Conservation (phyloP, 495 filamentous ascomycete genomes). For the Podospora tetraspora region DNA sequence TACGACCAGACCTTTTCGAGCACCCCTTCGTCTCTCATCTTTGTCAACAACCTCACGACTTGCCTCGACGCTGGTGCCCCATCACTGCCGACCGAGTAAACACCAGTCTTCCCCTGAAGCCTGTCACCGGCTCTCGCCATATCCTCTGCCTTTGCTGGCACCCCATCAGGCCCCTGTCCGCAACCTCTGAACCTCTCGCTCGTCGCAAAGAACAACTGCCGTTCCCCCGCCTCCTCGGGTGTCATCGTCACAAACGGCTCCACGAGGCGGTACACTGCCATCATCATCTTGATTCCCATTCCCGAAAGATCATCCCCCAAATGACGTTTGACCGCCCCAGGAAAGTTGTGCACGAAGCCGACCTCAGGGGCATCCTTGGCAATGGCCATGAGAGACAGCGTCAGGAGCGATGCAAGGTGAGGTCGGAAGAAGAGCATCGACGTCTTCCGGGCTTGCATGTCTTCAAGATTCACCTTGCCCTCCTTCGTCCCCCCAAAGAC, state of each 20-base stretch:
- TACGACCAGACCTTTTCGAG: slow-evolving; percentile 45
- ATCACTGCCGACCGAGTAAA: slow-evolving; percentile 44
- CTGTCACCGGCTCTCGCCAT: slow-evolving; percentile 41
- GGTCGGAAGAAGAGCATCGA: slow-evolving; percentile 30
- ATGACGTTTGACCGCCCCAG: slow-evolving; percentile 47
- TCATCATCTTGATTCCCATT: background rate
- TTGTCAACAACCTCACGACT: slow-evolving; percentile 33
- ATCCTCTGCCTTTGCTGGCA: slow-evolving; percentile 18
- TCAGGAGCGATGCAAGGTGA: slow-evolving; percentile 47
- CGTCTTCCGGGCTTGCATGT: slow-evolving; percentile 37
- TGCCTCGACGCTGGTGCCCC: slow-evolving; percentile 33
- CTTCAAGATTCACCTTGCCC: slow-evolving; percentile 41
- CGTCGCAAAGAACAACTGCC: slow-evolving; percentile 52
- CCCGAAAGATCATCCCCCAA: slow-evolving; percentile 7
- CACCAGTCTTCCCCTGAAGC: slow-evolving; percentile 40
- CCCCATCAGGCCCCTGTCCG: slow-evolving; percentile 21
- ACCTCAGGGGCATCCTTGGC: slow-evolving; percentile 44
- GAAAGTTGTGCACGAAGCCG: slow-evolving; percentile 55
- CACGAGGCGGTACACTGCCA: background rate
- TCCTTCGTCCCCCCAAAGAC: slow-evolving; percentile 51
- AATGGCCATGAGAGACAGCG: slow-evolving; percentile 45
- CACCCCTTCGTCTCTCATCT: slow-evolving; percentile 36
- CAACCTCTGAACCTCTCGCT: slow-evolving; percentile 36
- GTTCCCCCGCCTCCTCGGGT: slow-evolving; percentile 45
- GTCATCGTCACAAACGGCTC: slow-evolving; percentile 6